Conservation (phyloP, 768 basidiomycete species). For the Boletus reticulatus region DNA sequence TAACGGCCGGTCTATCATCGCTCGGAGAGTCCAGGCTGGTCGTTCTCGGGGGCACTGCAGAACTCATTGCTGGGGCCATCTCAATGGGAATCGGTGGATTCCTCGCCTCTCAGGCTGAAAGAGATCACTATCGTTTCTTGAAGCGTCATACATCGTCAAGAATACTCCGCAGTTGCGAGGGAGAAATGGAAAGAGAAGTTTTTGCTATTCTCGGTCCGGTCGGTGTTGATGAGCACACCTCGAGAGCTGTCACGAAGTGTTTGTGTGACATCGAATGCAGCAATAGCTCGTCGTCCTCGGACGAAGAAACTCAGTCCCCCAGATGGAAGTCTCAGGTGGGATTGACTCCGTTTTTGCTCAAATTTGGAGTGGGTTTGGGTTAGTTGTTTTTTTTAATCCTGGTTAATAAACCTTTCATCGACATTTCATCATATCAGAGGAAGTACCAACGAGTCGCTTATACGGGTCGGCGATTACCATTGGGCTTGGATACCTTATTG, state of each 20-base stretch:
- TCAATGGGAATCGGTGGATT: constrained; percentile 99
- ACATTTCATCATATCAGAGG: constrained; percentile 51
- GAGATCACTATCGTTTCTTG: constrained; percentile 89
- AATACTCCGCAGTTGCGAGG: constrained; percentile 85
- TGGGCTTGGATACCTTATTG: constrained; percentile 90
- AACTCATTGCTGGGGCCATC: constrained; percentile 94
- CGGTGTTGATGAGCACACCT: constrained; percentile 83
- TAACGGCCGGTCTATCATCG: constrained; percentile 86
- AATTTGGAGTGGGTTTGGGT: constrained; percentile 94
- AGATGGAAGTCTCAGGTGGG: constrained; percentile 80
- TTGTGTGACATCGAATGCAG: constrained; percentile 66
- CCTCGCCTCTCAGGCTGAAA: constrained; percentile 94
- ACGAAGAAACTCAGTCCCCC: constrained; percentile 56
- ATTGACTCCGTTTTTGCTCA: constrained; percentile 89
- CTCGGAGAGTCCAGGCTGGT: constrained; percentile 90
- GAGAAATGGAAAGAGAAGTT: constrained; percentile 97
- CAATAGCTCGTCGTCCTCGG: constrained; percentile 26
- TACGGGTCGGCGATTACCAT: constrained; percentile 94
- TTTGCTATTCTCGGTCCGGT: constrained; percentile 82
- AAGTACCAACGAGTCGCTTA: constrained; percentile 78
- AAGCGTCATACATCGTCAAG: constrained; percentile 71
- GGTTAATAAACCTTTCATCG: not conserved
- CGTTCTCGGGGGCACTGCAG: constrained; percentile 90
- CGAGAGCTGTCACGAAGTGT: constrained; percentile 72
- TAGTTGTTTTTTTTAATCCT: constrained; percentile 27